A percentile compares a stretch with the other conserved stretches of the same genome.
Conservation (phyloP, 768 basidiomycete species). For the Phylloporus sp. region DNA sequence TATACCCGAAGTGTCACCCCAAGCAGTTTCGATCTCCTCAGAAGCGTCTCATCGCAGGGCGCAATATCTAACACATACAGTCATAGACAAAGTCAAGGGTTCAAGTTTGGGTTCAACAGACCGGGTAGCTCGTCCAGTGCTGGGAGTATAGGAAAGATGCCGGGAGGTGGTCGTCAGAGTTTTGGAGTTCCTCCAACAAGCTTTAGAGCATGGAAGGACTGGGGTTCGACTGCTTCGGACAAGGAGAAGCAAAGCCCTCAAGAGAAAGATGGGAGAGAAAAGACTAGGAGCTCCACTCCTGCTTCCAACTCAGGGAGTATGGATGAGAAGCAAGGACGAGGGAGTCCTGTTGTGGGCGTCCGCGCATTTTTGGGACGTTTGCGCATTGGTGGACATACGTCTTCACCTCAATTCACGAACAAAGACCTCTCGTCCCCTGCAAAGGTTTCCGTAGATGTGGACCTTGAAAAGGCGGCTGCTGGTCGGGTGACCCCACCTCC, state of each 20-base stretch:
- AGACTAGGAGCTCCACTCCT: constrained; percentile 13
- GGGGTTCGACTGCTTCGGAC: constrained; percentile 12
- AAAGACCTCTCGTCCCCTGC: constrained; percentile 19
- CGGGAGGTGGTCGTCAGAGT: constrained; percentile 4
- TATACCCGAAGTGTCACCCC: constrained; percentile 24
- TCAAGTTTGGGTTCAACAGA: constrained; percentile 18
- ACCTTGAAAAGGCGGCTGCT: constrained; percentile 12
- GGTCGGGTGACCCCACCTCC: constrained; percentile 14
- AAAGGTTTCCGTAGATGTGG: constrained; percentile 5
- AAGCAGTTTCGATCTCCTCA: constrained; percentile 24
- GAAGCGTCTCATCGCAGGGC: constrained; percentile 32
- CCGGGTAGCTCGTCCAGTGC: constrained; percentile 18
- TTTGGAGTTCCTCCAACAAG: constrained; percentile 28
- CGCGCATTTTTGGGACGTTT: constrained; percentile 27
- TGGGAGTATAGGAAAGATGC: constrained; percentile 13
- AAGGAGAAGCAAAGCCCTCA: constrained; percentile 15
- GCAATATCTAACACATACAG: constrained; percentile 21
- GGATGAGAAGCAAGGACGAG: constrained; percentile 22
- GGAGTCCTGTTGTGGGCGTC: constrained; percentile 22
- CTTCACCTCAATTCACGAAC: constrained; percentile 27
- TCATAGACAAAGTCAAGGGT: constrained; percentile 12
- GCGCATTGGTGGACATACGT: constrained; percentile 22
- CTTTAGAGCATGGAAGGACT: constrained; percentile 25
- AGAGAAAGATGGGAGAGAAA: constrained; percentile 13
- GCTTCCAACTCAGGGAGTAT: constrained; percentile 15